phyloP scores from a whole-genome alignment of 2,329 filamentous ascomycete genomes.

The Fusarium proliferatum region DNA sequence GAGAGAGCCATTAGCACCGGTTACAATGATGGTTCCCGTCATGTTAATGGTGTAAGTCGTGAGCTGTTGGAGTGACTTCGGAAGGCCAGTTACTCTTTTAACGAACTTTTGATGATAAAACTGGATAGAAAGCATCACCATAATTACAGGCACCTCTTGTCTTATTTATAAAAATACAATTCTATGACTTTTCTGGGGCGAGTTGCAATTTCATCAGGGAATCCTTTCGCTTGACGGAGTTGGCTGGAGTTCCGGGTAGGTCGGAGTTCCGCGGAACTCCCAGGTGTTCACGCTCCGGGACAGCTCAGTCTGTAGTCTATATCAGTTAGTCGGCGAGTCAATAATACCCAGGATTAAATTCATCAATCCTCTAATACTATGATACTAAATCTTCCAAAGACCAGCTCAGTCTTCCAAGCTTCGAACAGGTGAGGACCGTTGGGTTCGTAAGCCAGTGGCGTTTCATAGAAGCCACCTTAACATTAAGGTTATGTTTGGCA shows the following conservation, averaged over 20 bases:
- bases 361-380: background rate
- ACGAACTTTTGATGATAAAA: too few species aligned
- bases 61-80: too few species aligned
- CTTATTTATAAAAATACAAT: background rate
- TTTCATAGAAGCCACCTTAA: background rate
- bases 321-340: fast-evolving
- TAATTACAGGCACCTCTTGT: fast-evolving
- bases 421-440: background rate
- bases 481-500: background rate
- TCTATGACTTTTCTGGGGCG: background rate
- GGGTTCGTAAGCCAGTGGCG: fast-evolving
- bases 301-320: background rate
- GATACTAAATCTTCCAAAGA: fast-evolving
- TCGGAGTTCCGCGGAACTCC: conserved; percentile 36
- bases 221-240: background rate
- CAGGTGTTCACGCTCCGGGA: background rate
- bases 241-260: conserved; percentile 12
- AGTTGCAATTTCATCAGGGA: background rate
- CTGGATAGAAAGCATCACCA: fast-evolving
- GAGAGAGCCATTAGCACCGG: conserved; percentile 53
- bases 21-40: conserved; percentile 51
- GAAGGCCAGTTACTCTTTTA: too few species aligned
- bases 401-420: fast-evolving
- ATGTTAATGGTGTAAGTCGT: conserved; percentile 22
- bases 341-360: fast-evolving